Evolutionary conservation across 352 stramenopile genomes (phyloP).

Genomic region (Thraustochytrium sp.): DNA sequence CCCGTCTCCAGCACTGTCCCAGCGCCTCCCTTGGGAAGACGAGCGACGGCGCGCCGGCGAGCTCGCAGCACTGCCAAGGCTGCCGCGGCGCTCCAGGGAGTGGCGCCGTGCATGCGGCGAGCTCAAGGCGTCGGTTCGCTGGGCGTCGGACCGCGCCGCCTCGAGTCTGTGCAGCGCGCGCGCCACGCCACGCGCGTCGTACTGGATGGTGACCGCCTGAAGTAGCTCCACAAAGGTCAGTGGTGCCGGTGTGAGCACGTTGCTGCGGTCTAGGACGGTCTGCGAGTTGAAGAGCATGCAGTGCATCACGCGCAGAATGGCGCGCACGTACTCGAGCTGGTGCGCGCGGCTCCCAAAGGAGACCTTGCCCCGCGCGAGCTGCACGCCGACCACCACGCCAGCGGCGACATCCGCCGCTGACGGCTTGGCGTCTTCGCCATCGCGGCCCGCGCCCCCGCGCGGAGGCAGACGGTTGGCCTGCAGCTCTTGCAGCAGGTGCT

Average conservation of each 20-base stretch:
- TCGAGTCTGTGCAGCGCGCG: neutral
- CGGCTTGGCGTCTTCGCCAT: neutral
- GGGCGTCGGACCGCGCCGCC: neutral
- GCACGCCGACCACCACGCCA: neutral
- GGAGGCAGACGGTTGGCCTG: neutral
- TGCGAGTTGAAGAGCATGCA: constrained; percentile 37
- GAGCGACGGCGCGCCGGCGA: too few species aligned
- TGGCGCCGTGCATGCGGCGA: too few species aligned
- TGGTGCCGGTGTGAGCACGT: neutral
- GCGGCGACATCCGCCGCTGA: neutral
- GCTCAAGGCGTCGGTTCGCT: too few species aligned
- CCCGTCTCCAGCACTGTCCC: neutral
- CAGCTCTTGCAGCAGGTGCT: neutral
- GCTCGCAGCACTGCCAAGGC: too few species aligned
- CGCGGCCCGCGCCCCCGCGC: neutral
- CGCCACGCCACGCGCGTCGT: neutral
- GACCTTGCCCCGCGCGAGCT: neutral
- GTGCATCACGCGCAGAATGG: neutral
- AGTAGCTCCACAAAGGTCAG: constrained; percentile 7
- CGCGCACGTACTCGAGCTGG: neutral
- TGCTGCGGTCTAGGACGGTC: constrained; percentile 26
- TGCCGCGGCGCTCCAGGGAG: too few species aligned
- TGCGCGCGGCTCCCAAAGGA: neutral
- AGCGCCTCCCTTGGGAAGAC: too few species aligned
- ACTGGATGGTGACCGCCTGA: neutral